A percentile compares a stretch with the other conserved stretches of the same genome.
Evolutionary conservation across 1,284 basidiomycete species (phyloP).

Genomic region (Sanghuangporus sanghuang): DNA sequence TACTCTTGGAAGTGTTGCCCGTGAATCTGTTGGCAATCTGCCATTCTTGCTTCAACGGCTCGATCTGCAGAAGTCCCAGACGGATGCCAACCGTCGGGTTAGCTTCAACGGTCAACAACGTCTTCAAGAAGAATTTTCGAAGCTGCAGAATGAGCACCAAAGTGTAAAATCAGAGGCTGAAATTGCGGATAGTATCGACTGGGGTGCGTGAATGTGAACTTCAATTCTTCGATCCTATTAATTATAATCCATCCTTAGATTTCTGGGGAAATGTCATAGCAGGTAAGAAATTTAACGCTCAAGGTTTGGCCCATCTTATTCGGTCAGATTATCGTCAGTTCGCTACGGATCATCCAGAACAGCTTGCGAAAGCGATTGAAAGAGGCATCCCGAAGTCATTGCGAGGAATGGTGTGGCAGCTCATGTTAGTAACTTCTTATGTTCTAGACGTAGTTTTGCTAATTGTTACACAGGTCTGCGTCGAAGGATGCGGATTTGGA

Average conservation of each 20-base stretch:
- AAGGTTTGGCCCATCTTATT: not conserved
- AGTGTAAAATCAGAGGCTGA: not conserved
- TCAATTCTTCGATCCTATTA: constrained; percentile 6
- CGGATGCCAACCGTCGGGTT: constrained; percentile 31
- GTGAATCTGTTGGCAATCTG: constrained; percentile 39
- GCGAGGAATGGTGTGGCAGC: constrained; percentile 96
- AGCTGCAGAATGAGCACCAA: constrained; percentile 39
- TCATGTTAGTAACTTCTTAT: constrained; percentile 63
- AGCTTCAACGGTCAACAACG: constrained; percentile 63
- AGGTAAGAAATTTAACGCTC: constrained; percentile 37
- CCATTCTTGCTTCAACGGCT: constrained; percentile 47
- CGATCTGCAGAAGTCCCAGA: constrained; percentile 37
- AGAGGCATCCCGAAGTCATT: constrained; percentile 82
- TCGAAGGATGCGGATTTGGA: constrained; percentile 90
- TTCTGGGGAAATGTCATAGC: constrained; percentile 97
- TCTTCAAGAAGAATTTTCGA: constrained; percentile 65
- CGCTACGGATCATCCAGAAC: constrained; percentile 71
- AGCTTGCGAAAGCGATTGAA: constrained; percentile 87
- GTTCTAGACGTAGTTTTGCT: constrained; percentile 13
- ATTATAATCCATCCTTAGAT: constrained; percentile 45
- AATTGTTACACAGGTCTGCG: constrained; percentile 54
- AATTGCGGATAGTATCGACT: constrained; percentile 55
- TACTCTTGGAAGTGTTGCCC: not conserved
- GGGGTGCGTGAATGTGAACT: constrained; percentile 45
- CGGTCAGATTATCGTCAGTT: constrained; percentile 77